Percentiles rank a stretch among this genome's conserved stretches.
Conservation (phyloP, 2,329 filamentous ascomycete species). For the Cercospora brassicicola region DNA sequence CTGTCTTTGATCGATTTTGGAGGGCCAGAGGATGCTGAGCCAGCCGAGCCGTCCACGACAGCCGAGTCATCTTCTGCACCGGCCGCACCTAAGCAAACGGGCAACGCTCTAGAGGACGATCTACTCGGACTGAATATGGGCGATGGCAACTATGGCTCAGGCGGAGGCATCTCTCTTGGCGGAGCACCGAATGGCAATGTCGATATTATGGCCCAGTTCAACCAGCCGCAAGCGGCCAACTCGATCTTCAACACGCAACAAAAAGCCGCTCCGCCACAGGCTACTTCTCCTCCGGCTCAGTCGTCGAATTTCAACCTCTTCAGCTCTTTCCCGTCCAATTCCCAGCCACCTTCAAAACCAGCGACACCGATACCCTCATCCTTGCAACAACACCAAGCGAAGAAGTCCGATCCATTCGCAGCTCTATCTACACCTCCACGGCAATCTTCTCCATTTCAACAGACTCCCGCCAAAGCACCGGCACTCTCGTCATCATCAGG, state of each 20-base stretch:
- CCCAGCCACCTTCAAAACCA: conserved; percentile 48
- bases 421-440: conserved; percentile 56
- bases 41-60: conserved; percentile 20
- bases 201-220: conserved; percentile 40
- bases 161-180: conserved; percentile 80
- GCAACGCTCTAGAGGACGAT: conserved; percentile 80
- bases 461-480: conserved; percentile 44
- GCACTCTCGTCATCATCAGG: conserved; percentile 30
- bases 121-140: conserved; percentile 83
- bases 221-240: conserved; percentile 33
- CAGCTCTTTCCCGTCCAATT: conserved; percentile 45
- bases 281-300: conserved; percentile 45
- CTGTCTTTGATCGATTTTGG: conserved; percentile 93
- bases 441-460: conserved; percentile 52
- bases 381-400: conserved; percentile 31
- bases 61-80: conserved; percentile 45
- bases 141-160: conserved; percentile 67
- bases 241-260: conserved; percentile 35
- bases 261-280: conserved; percentile 21
- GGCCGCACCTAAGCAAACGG: conserved; percentile 48
- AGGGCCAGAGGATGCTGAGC: conserved; percentile 55
- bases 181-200: conserved; percentile 26
- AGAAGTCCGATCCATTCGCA: conserved; percentile 61
- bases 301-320: conserved; percentile 59
- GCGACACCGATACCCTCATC: conserved; percentile 49